Evolutionary conservation across 2,329 filamentous ascomycete genomes (phyloP).

Genomic region (Arthrobotrys entomopaga): DNA sequence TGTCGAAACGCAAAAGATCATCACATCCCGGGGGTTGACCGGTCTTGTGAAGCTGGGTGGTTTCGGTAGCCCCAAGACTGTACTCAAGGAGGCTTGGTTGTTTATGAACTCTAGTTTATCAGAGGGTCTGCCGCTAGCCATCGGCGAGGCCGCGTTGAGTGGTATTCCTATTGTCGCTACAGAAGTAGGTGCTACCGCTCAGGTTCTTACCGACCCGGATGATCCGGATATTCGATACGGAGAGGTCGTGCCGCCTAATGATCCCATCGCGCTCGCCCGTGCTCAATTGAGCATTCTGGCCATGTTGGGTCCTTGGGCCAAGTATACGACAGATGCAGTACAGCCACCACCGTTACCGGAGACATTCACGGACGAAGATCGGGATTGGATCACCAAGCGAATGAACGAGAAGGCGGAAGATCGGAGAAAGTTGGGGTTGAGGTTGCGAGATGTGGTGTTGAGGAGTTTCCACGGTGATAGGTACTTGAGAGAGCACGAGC

Average conservation of each 20-base stretch:
- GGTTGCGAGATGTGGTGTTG: conserved; percentile 69
- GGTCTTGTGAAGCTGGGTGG: conserved; percentile 67
- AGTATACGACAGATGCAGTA: conserved; percentile 68
- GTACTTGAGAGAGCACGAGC: conserved; percentile 72
- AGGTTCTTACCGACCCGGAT: conserved; percentile 69
- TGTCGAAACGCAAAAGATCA: conserved; percentile 69
- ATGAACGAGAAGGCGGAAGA: conserved; percentile 72
- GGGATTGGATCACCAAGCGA: conserved; percentile 67
- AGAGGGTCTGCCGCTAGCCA: conserved; percentile 68
- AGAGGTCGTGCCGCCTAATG: conserved; percentile 73
- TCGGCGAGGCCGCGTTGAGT: conserved; percentile 70
- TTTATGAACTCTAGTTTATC: conserved; percentile 70
- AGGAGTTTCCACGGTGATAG: conserved; percentile 70
- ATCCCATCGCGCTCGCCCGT: conserved; percentile 69
- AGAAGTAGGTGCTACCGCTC: conserved; percentile 68
- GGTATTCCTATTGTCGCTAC: conserved; percentile 69
- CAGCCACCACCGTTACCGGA: conserved; percentile 65
- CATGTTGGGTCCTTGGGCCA: conserved; percentile 71
- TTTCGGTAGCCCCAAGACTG: conserved; percentile 69
- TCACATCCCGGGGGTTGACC: conserved; percentile 68
- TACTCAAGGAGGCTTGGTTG: conserved; percentile 69
- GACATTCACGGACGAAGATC: conserved; percentile 66
- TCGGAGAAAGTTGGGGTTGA: conserved; percentile 70
- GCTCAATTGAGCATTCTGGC: conserved; percentile 72
- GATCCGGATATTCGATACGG: conserved; percentile 67